phyloP scores from a whole-genome alignment of 2,329 filamentous ascomycete genomes.

The Parastagonospora nodorum region DNA sequence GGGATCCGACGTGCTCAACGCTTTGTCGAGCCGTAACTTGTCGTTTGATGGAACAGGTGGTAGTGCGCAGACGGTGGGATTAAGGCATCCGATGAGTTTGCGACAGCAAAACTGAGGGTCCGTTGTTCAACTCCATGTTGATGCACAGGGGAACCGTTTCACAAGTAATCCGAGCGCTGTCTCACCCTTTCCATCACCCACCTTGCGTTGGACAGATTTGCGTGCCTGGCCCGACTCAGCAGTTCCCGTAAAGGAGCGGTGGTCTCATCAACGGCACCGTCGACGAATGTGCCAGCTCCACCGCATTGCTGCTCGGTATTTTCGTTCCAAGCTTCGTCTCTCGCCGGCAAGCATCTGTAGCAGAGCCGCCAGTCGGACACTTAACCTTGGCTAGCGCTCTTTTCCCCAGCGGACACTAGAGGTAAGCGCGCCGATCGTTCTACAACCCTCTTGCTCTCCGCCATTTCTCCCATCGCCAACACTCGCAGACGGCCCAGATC shows the following conservation, averaged over 20 bases:
- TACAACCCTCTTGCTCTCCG: background rate
- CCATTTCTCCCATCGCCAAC: background rate
- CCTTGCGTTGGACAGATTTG: slow-evolving; percentile 20
- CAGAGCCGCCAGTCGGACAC: background rate
- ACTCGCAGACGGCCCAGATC: background rate
- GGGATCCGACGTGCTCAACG: no score
- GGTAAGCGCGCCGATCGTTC: background rate
- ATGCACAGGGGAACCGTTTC: slow-evolving; percentile 6
- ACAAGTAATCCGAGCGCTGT: slow-evolving; percentile 19
- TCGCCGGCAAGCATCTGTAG: background rate
- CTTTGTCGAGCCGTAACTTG: no score
- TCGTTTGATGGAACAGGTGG: no score
- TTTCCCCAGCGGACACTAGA: background rate
- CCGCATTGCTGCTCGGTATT: background rate
- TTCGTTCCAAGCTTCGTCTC: background rate
- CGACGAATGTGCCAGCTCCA: background rate
- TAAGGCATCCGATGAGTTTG: no score
- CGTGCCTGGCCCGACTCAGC: slow-evolving; percentile 26
- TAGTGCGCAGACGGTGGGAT: no score
- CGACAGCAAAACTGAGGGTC: no score
- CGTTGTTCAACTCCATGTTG: background rate
- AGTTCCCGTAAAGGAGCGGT: slow-evolving; percentile 5
- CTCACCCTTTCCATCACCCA: slow-evolving; percentile 6
- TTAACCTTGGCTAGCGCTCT: background rate
- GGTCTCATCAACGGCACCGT: background rate